Conservation (phyloP, 768 basidiomycete species). For the Gloeophyllum trabeum region DNA sequence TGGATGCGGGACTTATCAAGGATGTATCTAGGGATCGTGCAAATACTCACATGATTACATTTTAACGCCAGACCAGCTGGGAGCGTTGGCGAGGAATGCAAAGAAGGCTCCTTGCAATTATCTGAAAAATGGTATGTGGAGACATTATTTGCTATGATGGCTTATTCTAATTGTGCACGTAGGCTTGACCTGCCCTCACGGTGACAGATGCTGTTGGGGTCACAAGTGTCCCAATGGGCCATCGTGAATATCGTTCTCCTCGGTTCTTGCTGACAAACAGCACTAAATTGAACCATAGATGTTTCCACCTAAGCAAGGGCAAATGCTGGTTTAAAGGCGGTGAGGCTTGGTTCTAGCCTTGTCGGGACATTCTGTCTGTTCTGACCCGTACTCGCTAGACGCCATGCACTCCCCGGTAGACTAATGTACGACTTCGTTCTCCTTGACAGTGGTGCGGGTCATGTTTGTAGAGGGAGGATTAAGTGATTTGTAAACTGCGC, state of each 20-base stretch:
- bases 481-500: too few species aligned
- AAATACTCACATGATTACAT: slow-evolving; percentile 80
- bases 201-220: slow-evolving; percentile 72
- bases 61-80: slow-evolving; percentile 60
- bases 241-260: slow-evolving; percentile 6
- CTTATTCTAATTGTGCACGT: too few species aligned
- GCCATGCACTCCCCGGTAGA: not conserved
- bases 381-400: not conserved
- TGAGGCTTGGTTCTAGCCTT: slow-evolving; percentile 18
- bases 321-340: slow-evolving; percentile 85
- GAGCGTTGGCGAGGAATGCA: slow-evolving; percentile 60
- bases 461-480: too few species aligned
- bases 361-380: not conserved
- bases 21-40: slow-evolving; percentile 30
- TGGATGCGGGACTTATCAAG: not conserved
- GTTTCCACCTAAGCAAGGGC: slow-evolving; percentile 59
- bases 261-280: not conserved
- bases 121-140: slow-evolving; percentile 56
- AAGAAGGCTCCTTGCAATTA: slow-evolving; percentile 84
- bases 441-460: not conserved
- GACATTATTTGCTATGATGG: not conserved
- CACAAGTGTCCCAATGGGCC: slow-evolving; percentile 75
- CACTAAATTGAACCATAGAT: slow-evolving; percentile 7
- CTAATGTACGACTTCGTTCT: not conserved
- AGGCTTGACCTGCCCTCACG: slow-evolving; percentile 71